phyloP scores from a whole-genome alignment of 164 flowering plant genomes.

The Vitis cinerea region DNA sequence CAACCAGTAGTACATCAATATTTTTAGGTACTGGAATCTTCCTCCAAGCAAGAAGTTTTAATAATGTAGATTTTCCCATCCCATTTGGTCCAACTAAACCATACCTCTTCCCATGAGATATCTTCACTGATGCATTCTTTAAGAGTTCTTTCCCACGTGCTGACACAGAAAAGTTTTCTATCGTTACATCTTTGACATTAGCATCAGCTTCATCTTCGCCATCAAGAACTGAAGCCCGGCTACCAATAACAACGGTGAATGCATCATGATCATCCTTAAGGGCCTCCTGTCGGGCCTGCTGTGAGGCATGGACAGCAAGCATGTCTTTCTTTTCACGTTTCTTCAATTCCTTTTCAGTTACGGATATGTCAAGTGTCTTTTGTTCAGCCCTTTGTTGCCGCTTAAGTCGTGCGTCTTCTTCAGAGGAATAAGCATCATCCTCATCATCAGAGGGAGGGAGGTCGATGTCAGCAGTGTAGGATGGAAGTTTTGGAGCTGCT shows the following conservation, averaged over 20 bases:
- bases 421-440: slow-evolving; percentile 40
- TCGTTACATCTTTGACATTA: slow-evolving; percentile 21
- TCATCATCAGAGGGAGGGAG: slow-evolving; percentile 84
- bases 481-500: slow-evolving; percentile 29
- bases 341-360: too few species aligned
- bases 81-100: slow-evolving; percentile 89
- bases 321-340: too few species aligned
- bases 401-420: slow-evolving; percentile 6
- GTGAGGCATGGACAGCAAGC: too few species aligned
- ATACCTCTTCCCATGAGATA: slow-evolving; percentile 75
- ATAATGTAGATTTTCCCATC: slow-evolving; percentile 70
- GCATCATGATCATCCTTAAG: too few species aligned
- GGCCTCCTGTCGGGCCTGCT: too few species aligned
- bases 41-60: slow-evolving; percentile 88
- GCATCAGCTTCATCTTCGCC: too few species aligned
- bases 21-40: slow-evolving; percentile 86
- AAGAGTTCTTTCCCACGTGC: slow-evolving; percentile 75
- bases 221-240: too few species aligned
- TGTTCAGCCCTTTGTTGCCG: too few species aligned
- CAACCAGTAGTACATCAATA: slow-evolving; percentile 85
- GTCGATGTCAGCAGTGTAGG: slow-evolving; percentile 74
- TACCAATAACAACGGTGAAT: too few species aligned
- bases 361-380: too few species aligned
- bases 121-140: slow-evolving; percentile 63
- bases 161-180: slow-evolving; percentile 70